Evolutionary conservation across 1,284 basidiomycete genomes (phyloP), one percentile per base, ranked within the genome.

Genomic region (Ganoderma multipileum): DNA sequence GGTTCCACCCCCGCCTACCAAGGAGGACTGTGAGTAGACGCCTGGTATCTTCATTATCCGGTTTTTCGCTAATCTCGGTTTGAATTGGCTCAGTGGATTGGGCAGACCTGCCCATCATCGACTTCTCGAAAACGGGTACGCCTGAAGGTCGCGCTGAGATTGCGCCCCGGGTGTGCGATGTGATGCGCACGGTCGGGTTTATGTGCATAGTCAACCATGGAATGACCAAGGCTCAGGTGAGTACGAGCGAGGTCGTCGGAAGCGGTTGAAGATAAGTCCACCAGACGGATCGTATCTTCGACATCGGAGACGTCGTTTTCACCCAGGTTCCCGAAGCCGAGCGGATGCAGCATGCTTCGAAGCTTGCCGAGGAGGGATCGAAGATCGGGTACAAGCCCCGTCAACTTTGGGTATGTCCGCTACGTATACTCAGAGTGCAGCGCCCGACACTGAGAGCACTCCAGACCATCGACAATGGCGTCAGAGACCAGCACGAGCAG

Each of bases 71-170:
- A 7, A 33, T 36, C 41, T 58, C 39, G 20, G 33, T 23, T 38
- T 30, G 28, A 54, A 2, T 36, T n/a, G 33, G 12, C 23, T 12
- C 58, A 91, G 89, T 90, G 78, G 85, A 90, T 50, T 91, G 88
- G 81, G 91, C 89, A 0, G 85, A 91, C 58, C 83, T 93, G 23
- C 83, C 88, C 20, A 82, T 87, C 63, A 85, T 93, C 68, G 91
- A 93, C 74, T 78, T 93, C 12, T 81, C 87, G 38, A 84, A 84
- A 61, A 81, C 82, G 39, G 72, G 76, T 8, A 87, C 81, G 0
- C 77, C 79, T 0, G 85, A 87, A 66, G 87, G 84, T 3, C 84
- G 85, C 41, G 75, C 76, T 1, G 78, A 81, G 63, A 81, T 91
- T 2, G 84, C 86, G 0, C 72, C 77, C 23, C 81, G 86, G 73